Evolutionary conservation across 345 rosid species (phyloP), one percentile per base, ranked within the genome.

Genomic region (Eucalyptus coolabah): DNA sequence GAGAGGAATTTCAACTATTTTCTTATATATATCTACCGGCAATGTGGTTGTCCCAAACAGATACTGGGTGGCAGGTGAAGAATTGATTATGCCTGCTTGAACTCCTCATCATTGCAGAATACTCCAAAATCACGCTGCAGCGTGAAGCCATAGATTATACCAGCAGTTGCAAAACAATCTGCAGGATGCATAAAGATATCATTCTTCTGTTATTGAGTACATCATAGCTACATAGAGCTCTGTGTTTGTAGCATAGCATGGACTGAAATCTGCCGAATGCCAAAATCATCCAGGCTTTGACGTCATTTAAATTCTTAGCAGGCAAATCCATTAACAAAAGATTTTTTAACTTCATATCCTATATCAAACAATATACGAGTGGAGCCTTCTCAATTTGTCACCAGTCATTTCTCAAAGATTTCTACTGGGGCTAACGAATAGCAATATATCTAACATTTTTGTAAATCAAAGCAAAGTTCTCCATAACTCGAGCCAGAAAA

Each of bases 31-130:
- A 86, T 93, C 96, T 77, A 96, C 90, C 3, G 97, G 99, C 89
- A 98, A 95, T 54, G 99, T 98, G 91, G 98, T 98, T 42, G 98
- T 98, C 86, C 95, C 98, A 90, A 98, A 98, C n/a, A 98, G 94
- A 93, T 97, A 98, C 26, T 54, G 60, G 10, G 60, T 54, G 11
- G 60, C 60, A 54, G 60, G 60, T 54, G 60, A 54, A 54, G 60
- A 54, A 54, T 54, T 14, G 51, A 97, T 95, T 92, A 96, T 91
- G 92, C 89, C 95, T 89, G 88, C 92, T 93, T 96, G 91, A 98
- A 98, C 89, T 95, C 98, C 88, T 94, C 97, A 72, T 98, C 97
- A 4, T 94, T 96, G 90, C 94, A 94, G 89, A n/a, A n/a, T n/a
- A n/a, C n/a, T 98, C 99, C 92, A 98, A 92, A 59, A 98, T 94